Percentiles rank a stretch among this genome's conserved stretches.
phyloP scores from a whole-genome alignment of 305 asterid genomes.

The Plantago coronopus region DNA sequence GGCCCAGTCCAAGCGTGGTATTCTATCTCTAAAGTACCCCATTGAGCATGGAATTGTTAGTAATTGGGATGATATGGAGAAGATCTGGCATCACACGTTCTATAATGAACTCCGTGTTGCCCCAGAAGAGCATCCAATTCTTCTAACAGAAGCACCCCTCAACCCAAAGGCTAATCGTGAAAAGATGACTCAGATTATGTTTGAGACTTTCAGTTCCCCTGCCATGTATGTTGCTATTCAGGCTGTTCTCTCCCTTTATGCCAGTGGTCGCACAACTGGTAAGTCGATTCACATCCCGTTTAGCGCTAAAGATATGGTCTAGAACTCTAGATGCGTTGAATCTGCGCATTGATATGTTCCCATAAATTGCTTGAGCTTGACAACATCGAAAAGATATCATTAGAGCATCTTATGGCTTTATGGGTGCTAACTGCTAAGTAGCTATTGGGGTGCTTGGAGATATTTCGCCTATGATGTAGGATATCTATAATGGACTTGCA shows the following conservation, averaged over 20 bases:
- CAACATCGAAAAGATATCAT: too few relatives aligned
- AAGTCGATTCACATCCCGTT: constrained; percentile 9
- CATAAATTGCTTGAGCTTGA: too few relatives aligned
- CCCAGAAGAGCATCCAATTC: constrained; percentile 55
- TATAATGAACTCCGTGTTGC: constrained; percentile 58
- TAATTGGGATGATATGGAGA: constrained; percentile 65
- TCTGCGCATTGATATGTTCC: background rate
- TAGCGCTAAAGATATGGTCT: background rate
- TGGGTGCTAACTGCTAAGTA: too few relatives aligned
- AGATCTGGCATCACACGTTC: constrained; percentile 51
- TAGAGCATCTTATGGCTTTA: too few relatives aligned
- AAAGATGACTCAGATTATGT: constrained; percentile 55
- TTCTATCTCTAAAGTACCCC: constrained; percentile 44
- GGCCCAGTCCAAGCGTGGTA: constrained; percentile 58
- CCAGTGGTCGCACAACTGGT: constrained; percentile 63
- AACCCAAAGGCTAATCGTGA: constrained; percentile 58
- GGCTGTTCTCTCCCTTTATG: constrained; percentile 49
- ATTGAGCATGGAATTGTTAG: constrained; percentile 59
- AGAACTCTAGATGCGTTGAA: background rate
- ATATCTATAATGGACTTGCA: background rate
- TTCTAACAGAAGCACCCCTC: constrained; percentile 54
- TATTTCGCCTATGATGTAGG: too few relatives aligned
- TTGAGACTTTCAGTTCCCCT: constrained; percentile 50
- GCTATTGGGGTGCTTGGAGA: too few relatives aligned
- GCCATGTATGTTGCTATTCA: constrained; percentile 64